Percentiles rank a stretch among this genome's conserved stretches.
Evolutionary conservation across 179 eudicot genomes (phyloP).

Genomic region (Beta corolliflora): DNA sequence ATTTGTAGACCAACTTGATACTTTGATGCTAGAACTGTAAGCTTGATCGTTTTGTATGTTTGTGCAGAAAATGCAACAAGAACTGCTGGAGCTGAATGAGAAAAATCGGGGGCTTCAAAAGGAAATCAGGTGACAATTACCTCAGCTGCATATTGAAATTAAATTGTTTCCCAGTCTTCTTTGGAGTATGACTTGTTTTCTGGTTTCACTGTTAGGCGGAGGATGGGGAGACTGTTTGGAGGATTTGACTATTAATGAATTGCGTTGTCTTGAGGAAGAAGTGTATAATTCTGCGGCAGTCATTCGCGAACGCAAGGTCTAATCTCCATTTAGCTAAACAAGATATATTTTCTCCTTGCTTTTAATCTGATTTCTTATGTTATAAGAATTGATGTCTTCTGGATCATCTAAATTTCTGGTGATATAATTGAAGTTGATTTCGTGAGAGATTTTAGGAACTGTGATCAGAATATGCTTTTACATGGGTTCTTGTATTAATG

Average conservation of each 20-base stretch:
- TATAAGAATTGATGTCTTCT: not conserved
- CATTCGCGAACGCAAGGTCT: constrained; percentile 44
- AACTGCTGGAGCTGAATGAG: constrained; percentile 32
- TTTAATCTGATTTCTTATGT: not conserved
- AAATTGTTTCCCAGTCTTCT: too few species aligned
- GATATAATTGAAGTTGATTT: not conserved
- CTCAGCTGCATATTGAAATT: not conserved
- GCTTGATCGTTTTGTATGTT: not conserved
- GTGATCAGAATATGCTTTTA: not conserved
- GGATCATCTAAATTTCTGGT: not conserved
- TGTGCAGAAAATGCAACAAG: constrained; percentile 43
- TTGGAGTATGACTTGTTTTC: not conserved
- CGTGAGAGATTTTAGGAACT: not conserved
- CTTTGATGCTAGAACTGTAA: not conserved
- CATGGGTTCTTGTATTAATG: not conserved
- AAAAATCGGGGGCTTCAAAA: constrained; percentile 28
- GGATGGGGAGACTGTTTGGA: constrained; percentile 50
- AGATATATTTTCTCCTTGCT: not conserved
- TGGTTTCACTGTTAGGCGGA: constrained; percentile 28
- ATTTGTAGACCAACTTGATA: not conserved
- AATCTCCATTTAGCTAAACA: constrained; percentile 5
- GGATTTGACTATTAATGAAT: constrained; percentile 27
- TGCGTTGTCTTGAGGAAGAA: constrained; percentile 38
- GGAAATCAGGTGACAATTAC: constrained; percentile 34
- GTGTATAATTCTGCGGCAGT: constrained; percentile 28